Percentiles rank a stretch among this genome's conserved stretches.
Evolutionary conservation across 139 green algal species (phyloP).

Genomic region (Pleodorina starrii): DNA sequence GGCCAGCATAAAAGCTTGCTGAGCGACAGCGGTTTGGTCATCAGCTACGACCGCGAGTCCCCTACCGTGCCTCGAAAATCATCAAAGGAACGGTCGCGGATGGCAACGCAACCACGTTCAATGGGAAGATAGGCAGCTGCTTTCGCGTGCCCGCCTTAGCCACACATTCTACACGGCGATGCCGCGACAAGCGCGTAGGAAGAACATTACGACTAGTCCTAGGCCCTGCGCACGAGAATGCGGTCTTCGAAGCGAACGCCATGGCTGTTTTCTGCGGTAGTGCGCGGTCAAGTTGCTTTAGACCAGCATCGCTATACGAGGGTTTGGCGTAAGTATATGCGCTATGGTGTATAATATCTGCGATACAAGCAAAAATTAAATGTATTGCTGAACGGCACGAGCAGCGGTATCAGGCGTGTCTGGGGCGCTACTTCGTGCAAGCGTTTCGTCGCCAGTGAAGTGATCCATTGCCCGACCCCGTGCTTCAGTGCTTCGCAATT

Average conservation of each 20-base stretch:
- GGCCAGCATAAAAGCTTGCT: too few species aligned
- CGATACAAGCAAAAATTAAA: background rate
- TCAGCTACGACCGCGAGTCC: too few species aligned
- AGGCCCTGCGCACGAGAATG: background rate
- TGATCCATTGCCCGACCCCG: too few species aligned
- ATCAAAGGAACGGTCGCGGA: constrained; percentile 67
- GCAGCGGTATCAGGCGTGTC: too few species aligned
- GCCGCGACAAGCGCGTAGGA: background rate
- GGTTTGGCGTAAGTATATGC: too few species aligned
- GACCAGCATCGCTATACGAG: background rate
- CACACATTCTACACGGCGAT: constrained; percentile 1
- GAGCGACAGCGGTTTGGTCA: too few species aligned
- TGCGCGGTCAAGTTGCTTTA: background rate
- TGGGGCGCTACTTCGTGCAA: too few species aligned
- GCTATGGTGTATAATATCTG: too few species aligned
- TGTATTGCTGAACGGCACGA: background rate
- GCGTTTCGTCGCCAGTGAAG: too few species aligned
- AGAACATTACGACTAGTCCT: background rate
- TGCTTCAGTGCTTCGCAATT: too few species aligned
- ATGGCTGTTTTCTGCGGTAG: background rate
- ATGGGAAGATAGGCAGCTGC: constrained; percentile 76
- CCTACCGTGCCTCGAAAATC: constrained; percentile 78
- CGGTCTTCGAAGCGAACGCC: background rate
- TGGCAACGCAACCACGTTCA: constrained; percentile 75
- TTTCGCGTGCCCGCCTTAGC: constrained; percentile 11